Evolutionary conservation across 306 rosid species (phyloP), one percentile per base, ranked within the genome.

Genomic region (Potentilla sterilis): DNA sequence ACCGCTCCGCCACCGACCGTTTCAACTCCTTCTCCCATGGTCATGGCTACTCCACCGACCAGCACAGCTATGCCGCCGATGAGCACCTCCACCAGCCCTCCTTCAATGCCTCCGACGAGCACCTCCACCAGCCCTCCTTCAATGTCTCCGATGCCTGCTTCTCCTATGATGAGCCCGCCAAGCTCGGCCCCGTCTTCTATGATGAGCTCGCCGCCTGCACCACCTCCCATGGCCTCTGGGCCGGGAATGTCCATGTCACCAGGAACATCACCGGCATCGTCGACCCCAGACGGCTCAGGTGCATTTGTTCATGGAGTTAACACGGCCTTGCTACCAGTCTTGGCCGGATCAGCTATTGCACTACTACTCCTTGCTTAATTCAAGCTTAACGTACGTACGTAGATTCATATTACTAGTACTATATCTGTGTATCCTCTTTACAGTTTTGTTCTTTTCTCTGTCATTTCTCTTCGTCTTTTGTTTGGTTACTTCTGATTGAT

Each of bases 301-400:
- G 81, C 83, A 2, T 74, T 67, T 77, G 72, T 73, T 55, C 83
- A 76, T 47, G 86, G 83, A 74, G 81, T 78, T 73, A 80, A 63
- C 80, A 48, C 76, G 66, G 64, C 46, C 58, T 19, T 85, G 85
- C 44, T 72, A 18, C 81, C 84, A 46, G 62, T 86, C 21, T 75
- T 83, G 32, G 84, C 75, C 14, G 89, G 77, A 79, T 32, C 67
- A 22, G 10, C 67, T 61, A 76, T 72, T 72, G 87, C 83, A 5
- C 46, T 80, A 2, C 46, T 80, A 4, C 5, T 69, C 58, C 70
- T 86, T 46, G 67, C 19, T 67, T 82, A 37, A 54, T 78, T 22
- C 24, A 24, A 48, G 28, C 21, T 44, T 43, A 32, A 64, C 44
- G 61, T 81, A 64, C 44, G 61, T 81, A 75, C 77, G 81, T 47